A percentile compares a stretch with the other conserved stretches of the same genome.
These are phyloP conservation scores for Ustulina deusta DNA, from an alignment of 2,329 filamentous ascomycete species.

Conservation along the genomic window DNA sequence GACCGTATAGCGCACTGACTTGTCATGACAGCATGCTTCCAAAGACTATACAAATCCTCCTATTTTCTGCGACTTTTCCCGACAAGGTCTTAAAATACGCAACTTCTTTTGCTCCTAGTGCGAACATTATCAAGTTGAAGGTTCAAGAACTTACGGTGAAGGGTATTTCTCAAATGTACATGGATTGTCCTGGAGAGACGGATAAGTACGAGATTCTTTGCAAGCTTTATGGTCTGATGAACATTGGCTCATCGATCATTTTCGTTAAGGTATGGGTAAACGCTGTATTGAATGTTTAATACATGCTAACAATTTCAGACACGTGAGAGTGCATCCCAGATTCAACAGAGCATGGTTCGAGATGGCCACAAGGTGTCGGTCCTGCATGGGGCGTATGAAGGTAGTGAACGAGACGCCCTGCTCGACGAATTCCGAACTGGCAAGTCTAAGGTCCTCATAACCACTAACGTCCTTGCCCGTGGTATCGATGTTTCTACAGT, in stretches of 20 bases:
- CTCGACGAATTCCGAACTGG: conserved; percentile 89
- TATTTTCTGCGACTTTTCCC: conserved; percentile 96
- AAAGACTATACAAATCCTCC: conserved; percentile 81
- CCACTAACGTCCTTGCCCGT: conserved; percentile 94
- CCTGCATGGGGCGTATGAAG: conserved; percentile 89
- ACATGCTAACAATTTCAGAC: conserved; percentile 65
- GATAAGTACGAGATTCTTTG: conserved; percentile 91
- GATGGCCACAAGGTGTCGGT: conserved; percentile 95
- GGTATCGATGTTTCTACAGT: conserved; percentile 93
- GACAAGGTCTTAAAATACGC: conserved; percentile 88
- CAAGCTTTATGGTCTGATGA: conserved; percentile 95
- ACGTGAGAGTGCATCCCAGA: conserved; percentile 84
- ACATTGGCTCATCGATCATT: conserved; percentile 96
- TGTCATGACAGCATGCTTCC: conserved; percentile 72
- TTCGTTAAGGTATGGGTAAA: conserved; percentile 80
- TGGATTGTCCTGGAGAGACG: conserved; percentile 85
- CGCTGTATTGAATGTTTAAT: neutral
- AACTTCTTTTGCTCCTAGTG: conserved; percentile 82
- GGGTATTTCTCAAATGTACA: conserved; percentile 97
- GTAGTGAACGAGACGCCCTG: conserved; percentile 82
- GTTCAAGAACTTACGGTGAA: conserved; percentile 95
- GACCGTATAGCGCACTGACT: conserved; percentile 48
- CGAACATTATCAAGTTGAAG: conserved; percentile 87
- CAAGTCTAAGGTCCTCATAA: conserved; percentile 94
- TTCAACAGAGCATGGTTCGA: conserved; percentile 84